Evolutionary conservation across 2,329 filamentous ascomycete genomes (phyloP), one percentile per base, ranked within the genome.

Genomic region (Fusarium succisae): DNA sequence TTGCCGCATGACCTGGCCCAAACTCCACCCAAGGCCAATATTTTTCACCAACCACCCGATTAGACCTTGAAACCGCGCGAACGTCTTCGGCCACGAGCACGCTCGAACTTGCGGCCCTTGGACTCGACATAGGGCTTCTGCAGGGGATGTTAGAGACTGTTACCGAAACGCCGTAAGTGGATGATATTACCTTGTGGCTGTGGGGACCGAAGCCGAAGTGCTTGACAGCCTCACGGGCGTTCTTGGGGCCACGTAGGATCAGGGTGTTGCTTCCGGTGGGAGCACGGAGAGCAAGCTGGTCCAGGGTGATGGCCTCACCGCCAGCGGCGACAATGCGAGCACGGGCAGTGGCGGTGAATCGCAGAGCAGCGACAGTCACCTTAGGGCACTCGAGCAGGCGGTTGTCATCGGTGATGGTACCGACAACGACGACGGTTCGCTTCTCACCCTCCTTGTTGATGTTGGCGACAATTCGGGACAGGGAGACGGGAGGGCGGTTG

Each of bases 61-160:
- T 98, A 99, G 85, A 99, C 96, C 95, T 99, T 99, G 95, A 99
- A 99, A 91, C 97, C 96, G 84, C 94, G 92, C 82, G 95, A 98
- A 86, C 95, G 91, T 93, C 96, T 97, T 88, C 96, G 95, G 87
- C 96, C 97, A 96, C 96, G 95, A 83, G 95, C 96, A 83, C 92
- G 91, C 93, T 99, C 97, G 90, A 99, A 99, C 91, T 99, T 99
- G 88, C 96, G 93, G 84, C 97, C 97, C 94, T 99, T 99, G 90
- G 94, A 97, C 87, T 94, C 91, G 83, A 99, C 91, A 81, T 97
- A 94, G 80, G 96, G 96, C 91, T 98, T 98, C 96, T 96, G 79
- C 71, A 81, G 45, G 73, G 69, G 48, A 62, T 54, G 76, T 87
- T 76, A 87, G 84, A 74, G 0, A 38, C 5, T 48, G 54, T 48